A percentile compares a stretch with the other conserved stretches of the same genome.
These are phyloP conservation scores for Aspergillus fumigatiaffinis DNA, from an alignment of 2,329 filamentous ascomycete genomes.

Conservation along the genomic window DNA sequence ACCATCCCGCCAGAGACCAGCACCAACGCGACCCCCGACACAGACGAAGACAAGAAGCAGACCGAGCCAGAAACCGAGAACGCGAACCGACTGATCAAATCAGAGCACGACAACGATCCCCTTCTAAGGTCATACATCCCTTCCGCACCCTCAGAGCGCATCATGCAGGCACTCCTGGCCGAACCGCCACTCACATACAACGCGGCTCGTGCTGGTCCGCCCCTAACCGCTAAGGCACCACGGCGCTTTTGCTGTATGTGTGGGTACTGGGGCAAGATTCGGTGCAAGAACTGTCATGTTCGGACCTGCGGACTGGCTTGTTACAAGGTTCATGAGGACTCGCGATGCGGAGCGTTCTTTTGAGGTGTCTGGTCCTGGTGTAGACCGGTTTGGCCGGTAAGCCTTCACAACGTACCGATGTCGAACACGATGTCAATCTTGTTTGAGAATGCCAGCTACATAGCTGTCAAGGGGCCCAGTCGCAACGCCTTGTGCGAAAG, in stretches of 20 bases:
- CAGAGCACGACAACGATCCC: slow-evolving; percentile 39
- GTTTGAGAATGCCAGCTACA: background rate
- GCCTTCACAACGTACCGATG: background rate
- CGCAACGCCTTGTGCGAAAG: background rate
- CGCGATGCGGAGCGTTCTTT: slow-evolving; percentile 42
- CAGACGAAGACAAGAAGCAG: slow-evolving; percentile 11
- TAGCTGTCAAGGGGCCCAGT: background rate
- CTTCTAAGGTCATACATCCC: slow-evolving; percentile 42
- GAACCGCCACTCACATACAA: slow-evolving; percentile 48
- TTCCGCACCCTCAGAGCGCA: slow-evolving; percentile 40
- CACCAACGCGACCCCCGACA: slow-evolving; percentile 3
- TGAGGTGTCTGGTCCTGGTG: slow-evolving; percentile 9
- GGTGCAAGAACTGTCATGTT: slow-evolving; percentile 45
- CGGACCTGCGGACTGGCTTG: slow-evolving; percentile 47
- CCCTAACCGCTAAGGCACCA: slow-evolving; percentile 28
- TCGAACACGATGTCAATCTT: no score
- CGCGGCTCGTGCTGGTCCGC: slow-evolving; percentile 40
- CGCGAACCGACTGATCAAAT: slow-evolving; percentile 28
- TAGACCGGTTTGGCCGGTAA: background rate
- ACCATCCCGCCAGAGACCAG: slow-evolving; percentile 5
- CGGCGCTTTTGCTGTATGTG: slow-evolving; percentile 47
- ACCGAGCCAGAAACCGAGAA: slow-evolving; percentile 6
- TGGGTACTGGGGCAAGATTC: slow-evolving; percentile 49
- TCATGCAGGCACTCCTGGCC: slow-evolving; percentile 43
- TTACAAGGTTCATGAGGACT: slow-evolving; percentile 47